These are phyloP conservation scores for Diaporthe nobilis DNA, from an alignment of 2,329 filamentous ascomycete species.

Conservation along the genomic window DNA sequence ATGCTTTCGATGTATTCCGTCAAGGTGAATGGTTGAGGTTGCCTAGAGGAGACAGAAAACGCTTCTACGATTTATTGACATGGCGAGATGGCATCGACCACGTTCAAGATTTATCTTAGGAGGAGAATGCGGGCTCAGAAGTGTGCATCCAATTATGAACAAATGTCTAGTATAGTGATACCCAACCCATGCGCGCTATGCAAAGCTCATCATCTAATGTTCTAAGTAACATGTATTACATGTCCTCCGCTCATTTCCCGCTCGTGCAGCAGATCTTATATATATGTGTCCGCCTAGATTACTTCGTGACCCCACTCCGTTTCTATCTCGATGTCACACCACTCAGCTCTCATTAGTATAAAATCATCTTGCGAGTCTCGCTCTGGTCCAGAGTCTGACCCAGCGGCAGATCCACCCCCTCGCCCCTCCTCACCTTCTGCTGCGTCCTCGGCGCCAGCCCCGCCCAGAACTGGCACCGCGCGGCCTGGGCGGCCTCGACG, in stretches of 20 bases:
- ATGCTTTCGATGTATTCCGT: not conserved
- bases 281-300: not conserved
- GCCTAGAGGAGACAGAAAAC: too few species aligned
- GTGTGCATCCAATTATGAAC: not conserved
- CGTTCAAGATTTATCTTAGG: too few species aligned
- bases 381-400: too few species aligned
- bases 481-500: conserved; percentile 51
- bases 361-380: not conserved
- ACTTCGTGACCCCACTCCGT: not conserved
- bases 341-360: not conserved
- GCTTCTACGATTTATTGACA: not conserved
- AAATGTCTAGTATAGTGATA: conserved; percentile 30
- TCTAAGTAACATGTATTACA: not conserved
- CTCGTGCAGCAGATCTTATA: not conserved
- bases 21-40: not conserved
- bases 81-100: not conserved
- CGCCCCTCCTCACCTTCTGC: conserved; percentile 47
- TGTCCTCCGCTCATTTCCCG: not conserved
- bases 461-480: conserved; percentile 59
- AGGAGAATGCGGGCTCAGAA: not conserved
- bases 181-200: conserved; percentile 26
- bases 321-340: not conserved
- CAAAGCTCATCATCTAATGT: conserved; percentile 14
- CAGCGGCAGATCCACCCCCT: not conserved
- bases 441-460: conserved; percentile 52